Evolutionary conservation across 148 eudicot species (phyloP).

Genomic region (Limonium bicolor): DNA sequence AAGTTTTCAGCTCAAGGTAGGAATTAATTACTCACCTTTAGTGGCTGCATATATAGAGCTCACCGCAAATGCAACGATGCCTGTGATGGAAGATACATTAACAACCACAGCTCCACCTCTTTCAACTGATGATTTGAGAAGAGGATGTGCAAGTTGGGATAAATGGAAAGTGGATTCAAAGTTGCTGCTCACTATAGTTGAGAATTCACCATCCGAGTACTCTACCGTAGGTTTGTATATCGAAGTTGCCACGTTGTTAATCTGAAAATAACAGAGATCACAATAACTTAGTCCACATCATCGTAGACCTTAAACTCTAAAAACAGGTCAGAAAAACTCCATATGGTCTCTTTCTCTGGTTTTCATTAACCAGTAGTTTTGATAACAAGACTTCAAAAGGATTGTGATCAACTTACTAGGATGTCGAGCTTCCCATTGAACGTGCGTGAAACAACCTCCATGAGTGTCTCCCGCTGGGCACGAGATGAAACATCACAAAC

Average conservation of each 20-base stretch:
- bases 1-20: too few species aligned
- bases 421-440: constrained; percentile 31
- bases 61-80: not conserved
- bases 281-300: not conserved
- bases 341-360: not conserved
- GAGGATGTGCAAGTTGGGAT: constrained; percentile 9
- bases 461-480: constrained; percentile 17
- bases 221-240: constrained; percentile 1
- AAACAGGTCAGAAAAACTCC: not conserved
- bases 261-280: not conserved
- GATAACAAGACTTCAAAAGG: not conserved
- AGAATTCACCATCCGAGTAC: constrained; percentile 1
- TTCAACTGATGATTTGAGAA: constrained; percentile 5
- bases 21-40: constrained; percentile 10
- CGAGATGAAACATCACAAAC: constrained; percentile 18
- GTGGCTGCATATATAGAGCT: constrained; percentile 5
- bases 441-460: constrained; percentile 14
- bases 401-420: constrained; percentile 22
- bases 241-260: constrained; percentile 3
- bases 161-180: constrained; percentile 5
- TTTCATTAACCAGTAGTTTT: not conserved
- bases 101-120: constrained; percentile 3
- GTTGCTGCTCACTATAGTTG: constrained; percentile 3
- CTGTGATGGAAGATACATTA: constrained; percentile 2
- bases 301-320: not conserved